Conservation (phyloP, 345 rosid species). For the Acer saccharum region DNA sequence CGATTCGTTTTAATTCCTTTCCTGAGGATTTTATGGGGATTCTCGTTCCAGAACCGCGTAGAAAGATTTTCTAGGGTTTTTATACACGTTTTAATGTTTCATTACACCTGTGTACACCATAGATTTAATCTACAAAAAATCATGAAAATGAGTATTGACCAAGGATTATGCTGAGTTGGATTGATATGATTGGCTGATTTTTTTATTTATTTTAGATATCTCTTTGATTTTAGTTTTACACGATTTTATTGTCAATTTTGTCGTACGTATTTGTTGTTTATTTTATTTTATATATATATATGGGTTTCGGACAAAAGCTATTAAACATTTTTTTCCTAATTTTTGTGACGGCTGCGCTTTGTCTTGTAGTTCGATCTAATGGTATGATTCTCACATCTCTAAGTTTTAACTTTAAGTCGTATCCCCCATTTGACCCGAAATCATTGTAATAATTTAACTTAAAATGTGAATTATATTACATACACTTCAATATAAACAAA, state of each 20-base stretch:
- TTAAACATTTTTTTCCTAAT: not conserved
- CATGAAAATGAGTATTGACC: not conserved
- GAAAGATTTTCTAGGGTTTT: slow-evolving; percentile 20
- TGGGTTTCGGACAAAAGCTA: not conserved
- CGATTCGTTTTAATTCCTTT: slow-evolving; percentile 11
- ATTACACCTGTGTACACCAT: not conserved
- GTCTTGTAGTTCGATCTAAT: too few relatives aligned
- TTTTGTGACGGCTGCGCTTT: too few relatives aligned
- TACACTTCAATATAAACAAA: too few relatives aligned
- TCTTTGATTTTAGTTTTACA: too few relatives aligned
- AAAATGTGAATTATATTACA: too few relatives aligned
- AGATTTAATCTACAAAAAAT: too few relatives aligned
- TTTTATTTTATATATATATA: not conserved
- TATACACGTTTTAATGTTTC: not conserved
- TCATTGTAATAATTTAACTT: too few relatives aligned
- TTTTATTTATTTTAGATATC: too few relatives aligned
- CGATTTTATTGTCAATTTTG: not conserved
- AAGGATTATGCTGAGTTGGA: not conserved
- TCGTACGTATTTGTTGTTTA: not conserved
- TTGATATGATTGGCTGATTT: not conserved
- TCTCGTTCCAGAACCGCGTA: slow-evolving; percentile 18
- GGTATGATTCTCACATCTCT: too few relatives aligned
- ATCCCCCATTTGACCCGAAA: too few relatives aligned
- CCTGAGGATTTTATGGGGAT: not conserved
- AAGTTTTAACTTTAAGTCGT: too few relatives aligned